Conservation (phyloP, 2,329 filamentous ascomycete genomes). For the Penicillium occitanis region DNA sequence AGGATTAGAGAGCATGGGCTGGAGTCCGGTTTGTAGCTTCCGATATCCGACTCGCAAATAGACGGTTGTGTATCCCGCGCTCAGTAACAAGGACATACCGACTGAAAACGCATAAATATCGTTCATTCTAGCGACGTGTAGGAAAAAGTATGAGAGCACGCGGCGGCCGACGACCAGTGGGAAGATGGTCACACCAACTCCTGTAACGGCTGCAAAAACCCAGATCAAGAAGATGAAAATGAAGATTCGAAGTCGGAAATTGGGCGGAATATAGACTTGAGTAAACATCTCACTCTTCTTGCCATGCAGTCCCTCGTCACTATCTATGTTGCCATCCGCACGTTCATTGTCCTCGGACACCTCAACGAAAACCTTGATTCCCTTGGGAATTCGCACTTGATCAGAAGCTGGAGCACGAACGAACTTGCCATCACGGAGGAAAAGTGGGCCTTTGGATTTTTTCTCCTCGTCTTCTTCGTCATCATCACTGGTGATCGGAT, state of each 20-base stretch:
- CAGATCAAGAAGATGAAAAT: slow-evolving; percentile 88
- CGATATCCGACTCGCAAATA: slow-evolving; percentile 41
- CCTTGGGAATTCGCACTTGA: slow-evolving; percentile 89
- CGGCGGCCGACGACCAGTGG: slow-evolving; percentile 81
- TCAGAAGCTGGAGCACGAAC: slow-evolving; percentile 93
- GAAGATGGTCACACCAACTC: slow-evolving; percentile 79
- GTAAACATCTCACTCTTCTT: slow-evolving; percentile 64
- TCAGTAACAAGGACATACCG: slow-evolving; percentile 78
- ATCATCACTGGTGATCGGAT: slow-evolving; percentile 37
- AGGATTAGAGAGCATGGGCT: slow-evolving; percentile 34
- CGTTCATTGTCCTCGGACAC: slow-evolving; percentile 67
- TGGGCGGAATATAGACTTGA: slow-evolving; percentile 78
- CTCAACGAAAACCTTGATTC: slow-evolving; percentile 74
- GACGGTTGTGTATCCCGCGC: slow-evolving; percentile 61
- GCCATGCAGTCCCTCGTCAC: slow-evolving; percentile 58
- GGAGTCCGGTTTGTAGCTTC: slow-evolving; percentile 28
- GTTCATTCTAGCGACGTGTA: slow-evolving; percentile 72
- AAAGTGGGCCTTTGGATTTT: slow-evolving; percentile 46
- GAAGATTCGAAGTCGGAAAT: slow-evolving; percentile 76
- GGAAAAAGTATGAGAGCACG: slow-evolving; percentile 72
- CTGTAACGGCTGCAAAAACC: slow-evolving; percentile 86
- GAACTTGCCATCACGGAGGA: slow-evolving; percentile 73
- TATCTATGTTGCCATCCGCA: slow-evolving; percentile 59
- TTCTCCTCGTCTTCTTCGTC: slow-evolving; percentile 38
- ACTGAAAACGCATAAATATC: slow-evolving; percentile 96